These are phyloP conservation scores for Colletotrichum sublineola DNA, from an alignment of 2,329 filamentous ascomycete genomes.

Conservation along the genomic window DNA sequence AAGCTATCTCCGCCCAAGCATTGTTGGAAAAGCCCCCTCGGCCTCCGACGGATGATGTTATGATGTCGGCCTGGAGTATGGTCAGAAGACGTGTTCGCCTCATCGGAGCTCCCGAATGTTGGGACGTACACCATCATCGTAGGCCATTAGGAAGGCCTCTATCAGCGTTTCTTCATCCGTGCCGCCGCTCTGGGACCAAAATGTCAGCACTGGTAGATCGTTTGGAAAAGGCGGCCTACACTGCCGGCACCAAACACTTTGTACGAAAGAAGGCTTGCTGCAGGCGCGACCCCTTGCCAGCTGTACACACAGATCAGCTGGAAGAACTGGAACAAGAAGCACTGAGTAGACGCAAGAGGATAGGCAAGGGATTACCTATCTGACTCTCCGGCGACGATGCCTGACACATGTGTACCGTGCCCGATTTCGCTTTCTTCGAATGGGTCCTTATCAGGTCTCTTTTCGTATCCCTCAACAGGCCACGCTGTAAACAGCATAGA, in stretches of 20 bases:
- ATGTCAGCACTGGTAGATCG: not conserved
- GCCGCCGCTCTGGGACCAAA: conserved; percentile 17
- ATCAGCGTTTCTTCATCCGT: conserved; percentile 50
- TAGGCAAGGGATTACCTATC: conserved; percentile 2
- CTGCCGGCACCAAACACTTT: conserved; percentile 49
- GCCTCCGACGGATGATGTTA: conserved; percentile 52
- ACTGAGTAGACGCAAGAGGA: too few relatives aligned
- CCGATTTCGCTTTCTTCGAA: conserved; percentile 49
- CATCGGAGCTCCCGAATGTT: rapidly evolving
- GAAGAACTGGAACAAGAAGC: too few relatives aligned
- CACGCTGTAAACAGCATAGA: not conserved
- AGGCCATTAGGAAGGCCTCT: conserved; percentile 49
- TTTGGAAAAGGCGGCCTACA: not conserved
- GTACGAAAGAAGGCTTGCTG: conserved; percentile 48
- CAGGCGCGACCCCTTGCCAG: conserved; percentile 48
- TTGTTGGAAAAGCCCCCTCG: conserved; percentile 46
- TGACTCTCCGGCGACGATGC: conserved; percentile 46
- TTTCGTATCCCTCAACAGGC: conserved; percentile 33
- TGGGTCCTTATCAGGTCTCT: conserved; percentile 53
- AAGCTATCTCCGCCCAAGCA: conserved; percentile 52
- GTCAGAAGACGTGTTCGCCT: not conserved
- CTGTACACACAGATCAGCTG: conserved; percentile 3
- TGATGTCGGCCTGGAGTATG: conserved; percentile 47
- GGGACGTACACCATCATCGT: conserved; percentile 46
- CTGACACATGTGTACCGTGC: conserved; percentile 55